A percentile compares a stretch with the other conserved stretches of the same genome.
Conservation (phyloP, 495 filamentous ascomycete species). For the Talaromyces thailandensis region DNA sequence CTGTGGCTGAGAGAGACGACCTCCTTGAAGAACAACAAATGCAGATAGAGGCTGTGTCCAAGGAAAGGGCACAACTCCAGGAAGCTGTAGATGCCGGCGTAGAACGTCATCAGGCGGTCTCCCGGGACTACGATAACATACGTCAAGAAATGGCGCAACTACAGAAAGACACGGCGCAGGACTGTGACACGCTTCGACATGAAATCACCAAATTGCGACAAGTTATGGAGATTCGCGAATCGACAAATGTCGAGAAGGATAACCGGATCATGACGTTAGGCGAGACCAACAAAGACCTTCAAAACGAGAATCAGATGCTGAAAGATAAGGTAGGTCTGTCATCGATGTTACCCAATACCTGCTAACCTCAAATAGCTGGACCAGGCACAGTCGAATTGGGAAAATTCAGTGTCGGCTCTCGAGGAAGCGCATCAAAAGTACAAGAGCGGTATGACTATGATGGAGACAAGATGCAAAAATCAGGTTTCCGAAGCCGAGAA, state of each 20-base stretch:
- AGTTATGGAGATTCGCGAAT: constrained; percentile 11
- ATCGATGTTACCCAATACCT: not conserved
- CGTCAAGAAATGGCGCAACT: not conserved
- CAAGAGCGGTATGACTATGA: constrained; percentile 11
- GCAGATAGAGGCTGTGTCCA: constrained; percentile 12
- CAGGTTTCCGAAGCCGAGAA: constrained; percentile 11
- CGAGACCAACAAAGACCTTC: constrained; percentile 13
- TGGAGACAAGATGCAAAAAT: constrained; percentile 12
- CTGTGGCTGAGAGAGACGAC: constrained; percentile 37
- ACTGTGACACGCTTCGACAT: constrained; percentile 9
- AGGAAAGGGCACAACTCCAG: constrained; percentile 13
- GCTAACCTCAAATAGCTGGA: constrained; percentile 15
- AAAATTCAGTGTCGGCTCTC: constrained; percentile 14
- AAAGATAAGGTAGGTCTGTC: constrained; percentile 20
- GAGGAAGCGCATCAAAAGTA: constrained; percentile 15
- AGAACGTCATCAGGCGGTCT: not conserved
- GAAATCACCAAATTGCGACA: constrained; percentile 13
- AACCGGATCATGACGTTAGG: constrained; percentile 17
- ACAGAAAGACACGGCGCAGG: constrained; percentile 13
- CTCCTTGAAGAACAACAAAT: constrained; percentile 28
- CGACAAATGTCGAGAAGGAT: constrained; percentile 17
- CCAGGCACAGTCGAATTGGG: constrained; percentile 13
- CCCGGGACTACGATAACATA: not conserved
- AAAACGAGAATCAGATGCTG: constrained; percentile 12
- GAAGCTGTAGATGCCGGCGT: constrained; percentile 11